These are phyloP conservation scores for Pichia scutulata DNA, from an alignment of 805 yeast species.

Conservation along the genomic window DNA sequence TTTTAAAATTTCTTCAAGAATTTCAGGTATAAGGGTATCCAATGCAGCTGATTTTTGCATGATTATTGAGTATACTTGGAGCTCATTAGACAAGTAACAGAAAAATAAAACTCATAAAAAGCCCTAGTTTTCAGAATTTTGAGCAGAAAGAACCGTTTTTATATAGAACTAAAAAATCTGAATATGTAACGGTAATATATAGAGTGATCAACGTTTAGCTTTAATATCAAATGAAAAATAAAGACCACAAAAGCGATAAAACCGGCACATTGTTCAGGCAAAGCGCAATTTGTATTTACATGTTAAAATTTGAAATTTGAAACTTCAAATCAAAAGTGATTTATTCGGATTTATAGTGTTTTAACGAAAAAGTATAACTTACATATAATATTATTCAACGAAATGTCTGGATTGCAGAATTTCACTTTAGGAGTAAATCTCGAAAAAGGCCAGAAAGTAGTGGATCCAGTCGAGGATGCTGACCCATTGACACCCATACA, in stretches of 20 bases:
- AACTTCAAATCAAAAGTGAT: background rate
- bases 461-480: background rate
- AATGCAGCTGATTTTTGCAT: background rate
- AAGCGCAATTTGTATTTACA: background rate
- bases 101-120: background rate
- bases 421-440: background rate
- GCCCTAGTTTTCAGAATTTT: background rate
- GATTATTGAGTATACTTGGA: background rate
- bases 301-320: background rate
- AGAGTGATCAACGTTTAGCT: no score
- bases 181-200: no score
- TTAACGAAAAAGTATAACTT: background rate
- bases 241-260: background rate
- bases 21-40: slow-evolving; percentile 16
- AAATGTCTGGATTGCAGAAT: background rate
- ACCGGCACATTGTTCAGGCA: background rate
- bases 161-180: background rate
- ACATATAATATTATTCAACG: background rate
- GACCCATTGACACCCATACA: slow-evolving; percentile 4
- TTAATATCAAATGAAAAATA: background rate
- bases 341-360: background rate
- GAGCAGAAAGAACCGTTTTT: background rate
- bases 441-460: background rate
- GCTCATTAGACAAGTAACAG: background rate
- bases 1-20: slow-evolving; percentile 12